Evolutionary conservation across 768 basidiomycete species (phyloP), one percentile per base, ranked within the genome.

Genomic region (Rhodosporidiobolus sp.): DNA sequence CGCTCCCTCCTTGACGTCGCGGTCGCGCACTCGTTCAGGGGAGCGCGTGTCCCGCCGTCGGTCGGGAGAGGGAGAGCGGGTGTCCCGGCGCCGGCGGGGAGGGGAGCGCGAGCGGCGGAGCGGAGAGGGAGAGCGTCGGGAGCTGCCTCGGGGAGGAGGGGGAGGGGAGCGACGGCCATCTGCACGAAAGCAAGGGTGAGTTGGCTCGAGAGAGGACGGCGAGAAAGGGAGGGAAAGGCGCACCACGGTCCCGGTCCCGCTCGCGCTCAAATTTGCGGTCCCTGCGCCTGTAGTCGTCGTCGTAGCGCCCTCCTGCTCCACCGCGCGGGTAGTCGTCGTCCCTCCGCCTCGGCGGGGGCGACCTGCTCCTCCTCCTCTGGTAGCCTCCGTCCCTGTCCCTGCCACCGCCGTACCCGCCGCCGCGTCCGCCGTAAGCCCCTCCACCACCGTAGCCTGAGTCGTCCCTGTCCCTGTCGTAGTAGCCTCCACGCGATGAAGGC

Each of bases 341-440:
- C 49, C 53, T 26, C 30, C 60, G 68, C 14, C 50, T 32, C 3
- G 54, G 24, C 32, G 28, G 65, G 59, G 38, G 59, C 35, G 30
- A 54, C 66, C 62, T 63, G 57, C 62, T 72, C 66, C 57, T 67
- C 71, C 62, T 67, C 52, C 50, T 57, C 20, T 43, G 58, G 56
- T 55, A 48, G 16, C 26, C 59, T 28, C 43, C 57, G n/a, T 10
- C 30, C 26, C 35, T 46, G 38, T 28, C 2, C 58, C 30, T 45
- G 54, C 30, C 67, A 45, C 8, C 26, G 20, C 54, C 60, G 32
- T 26, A 20, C 60, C 45, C 46, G n/a, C 24, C 28, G 32, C 45
- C 22, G 2, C 53, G 38, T 14, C 38, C 35, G 19, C 34, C 9
- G 45, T 65, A 57, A 17, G 20, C 26, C 22, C 20, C 19, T 50